Conservation (phyloP, 164 flowering plant species). For the Tetracentron sinense region DNA sequence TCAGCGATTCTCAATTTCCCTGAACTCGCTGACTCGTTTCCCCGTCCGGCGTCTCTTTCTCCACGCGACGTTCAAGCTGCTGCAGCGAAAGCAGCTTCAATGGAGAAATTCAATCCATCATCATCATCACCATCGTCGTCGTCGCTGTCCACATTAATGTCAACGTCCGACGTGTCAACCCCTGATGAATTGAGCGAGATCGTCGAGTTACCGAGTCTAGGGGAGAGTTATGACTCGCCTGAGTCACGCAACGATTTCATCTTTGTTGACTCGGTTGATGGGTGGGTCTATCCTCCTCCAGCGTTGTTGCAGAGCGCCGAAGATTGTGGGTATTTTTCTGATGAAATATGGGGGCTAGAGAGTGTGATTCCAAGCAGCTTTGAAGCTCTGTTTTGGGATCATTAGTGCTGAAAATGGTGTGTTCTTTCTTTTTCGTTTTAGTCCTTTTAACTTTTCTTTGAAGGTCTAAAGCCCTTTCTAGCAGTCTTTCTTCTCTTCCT, state of each 20-base stretch:
- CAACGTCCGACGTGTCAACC: slow-evolving; percentile 13
- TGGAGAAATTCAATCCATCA: slow-evolving; percentile 33
- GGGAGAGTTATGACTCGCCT: slow-evolving; percentile 24
- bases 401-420: slow-evolving; percentile 1
- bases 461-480: slow-evolving; percentile 19
- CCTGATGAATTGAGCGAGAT: slow-evolving; percentile 58
- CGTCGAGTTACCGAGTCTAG: slow-evolving; percentile 57
- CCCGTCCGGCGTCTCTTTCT: slow-evolving; percentile 51
- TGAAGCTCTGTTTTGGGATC: slow-evolving; percentile 36
- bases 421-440: background rate
- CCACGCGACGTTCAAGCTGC: slow-evolving; percentile 74
- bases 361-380: slow-evolving; percentile 17
- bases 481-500: background rate
- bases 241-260: slow-evolving; percentile 26
- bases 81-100: slow-evolving; percentile 68
- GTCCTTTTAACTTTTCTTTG: slow-evolving; percentile 31
- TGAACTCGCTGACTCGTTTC: slow-evolving; percentile 45
- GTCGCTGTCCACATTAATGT: slow-evolving; percentile 3
- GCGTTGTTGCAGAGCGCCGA: slow-evolving; percentile 18
- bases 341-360: slow-evolving; percentile 16
- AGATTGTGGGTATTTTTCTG: slow-evolving; percentile 19
- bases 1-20: slow-evolving; percentile 77
- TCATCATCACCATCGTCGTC: slow-evolving; percentile 20
- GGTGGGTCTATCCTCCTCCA: slow-evolving; percentile 34
- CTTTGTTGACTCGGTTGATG: slow-evolving; percentile 32